These are phyloP conservation scores for Nitzschia sp. DNA, from an alignment of 108 stramenopile species.

Conservation along the genomic window DNA sequence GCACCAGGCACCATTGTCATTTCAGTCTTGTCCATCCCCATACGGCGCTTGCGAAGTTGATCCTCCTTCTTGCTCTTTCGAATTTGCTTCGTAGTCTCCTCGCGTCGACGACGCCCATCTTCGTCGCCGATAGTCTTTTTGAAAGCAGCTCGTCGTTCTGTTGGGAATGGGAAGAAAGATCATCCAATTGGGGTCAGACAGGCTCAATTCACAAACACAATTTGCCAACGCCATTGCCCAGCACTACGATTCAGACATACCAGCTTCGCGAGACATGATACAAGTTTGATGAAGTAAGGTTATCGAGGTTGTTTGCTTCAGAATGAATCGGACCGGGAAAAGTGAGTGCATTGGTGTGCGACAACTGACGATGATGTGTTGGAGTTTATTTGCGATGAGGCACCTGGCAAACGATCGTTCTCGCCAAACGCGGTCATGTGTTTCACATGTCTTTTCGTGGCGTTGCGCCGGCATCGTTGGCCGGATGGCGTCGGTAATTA, in stretches of 20 bases:
- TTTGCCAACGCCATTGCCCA: too few relatives aligned
- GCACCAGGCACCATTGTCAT: neutral
- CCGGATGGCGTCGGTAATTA: too few relatives aligned
- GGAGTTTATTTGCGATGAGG: neutral
- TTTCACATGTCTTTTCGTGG: neutral
- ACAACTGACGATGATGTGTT: too few relatives aligned
- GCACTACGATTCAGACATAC: too few relatives aligned
- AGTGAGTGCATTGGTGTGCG: too few relatives aligned
- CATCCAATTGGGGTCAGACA: too few relatives aligned
- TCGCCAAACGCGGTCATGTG: neutral
- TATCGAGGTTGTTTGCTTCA: neutral
- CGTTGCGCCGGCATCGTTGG: neutral
- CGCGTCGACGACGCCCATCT: constrained; percentile 78
- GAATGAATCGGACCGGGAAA: neutral
- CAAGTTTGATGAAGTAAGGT: too few relatives aligned
- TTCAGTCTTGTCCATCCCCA: constrained; percentile 4
- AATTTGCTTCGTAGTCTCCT: constrained; percentile 71
- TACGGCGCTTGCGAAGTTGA: constrained; percentile 62
- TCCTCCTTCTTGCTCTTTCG: constrained; percentile 84
- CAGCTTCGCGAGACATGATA: neutral
- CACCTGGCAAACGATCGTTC: neutral
- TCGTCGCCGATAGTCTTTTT: constrained; percentile 93
- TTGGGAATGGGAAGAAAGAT: neutral
- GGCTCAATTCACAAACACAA: too few relatives aligned
- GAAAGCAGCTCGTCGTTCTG: constrained; percentile 79